Conservation (phyloP, 352 stramenopile genomes). For the Phytopythium chamaehyphon region DNA sequence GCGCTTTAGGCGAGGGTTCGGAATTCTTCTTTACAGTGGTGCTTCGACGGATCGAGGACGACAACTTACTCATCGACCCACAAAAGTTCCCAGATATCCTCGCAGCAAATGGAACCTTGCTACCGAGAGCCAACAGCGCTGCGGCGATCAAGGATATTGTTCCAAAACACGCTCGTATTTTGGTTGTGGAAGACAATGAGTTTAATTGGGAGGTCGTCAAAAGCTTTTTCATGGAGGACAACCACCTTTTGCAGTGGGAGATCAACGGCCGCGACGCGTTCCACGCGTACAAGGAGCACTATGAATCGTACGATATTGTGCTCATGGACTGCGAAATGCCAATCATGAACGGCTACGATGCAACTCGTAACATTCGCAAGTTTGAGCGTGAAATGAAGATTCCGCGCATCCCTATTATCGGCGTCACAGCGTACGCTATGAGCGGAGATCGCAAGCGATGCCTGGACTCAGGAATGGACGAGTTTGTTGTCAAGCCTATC, state of each 20-base stretch:
- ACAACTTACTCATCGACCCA: conserved; percentile 32
- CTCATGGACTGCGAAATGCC: conserved; percentile 88
- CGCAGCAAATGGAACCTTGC: conserved; percentile 7
- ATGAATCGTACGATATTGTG: conserved; percentile 73
- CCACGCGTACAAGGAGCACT: conserved; percentile 68
- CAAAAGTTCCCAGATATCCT: conserved; percentile 43
- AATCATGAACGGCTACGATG: conserved; percentile 82
- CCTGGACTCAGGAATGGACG: conserved; percentile 80
- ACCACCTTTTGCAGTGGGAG: conserved; percentile 81
- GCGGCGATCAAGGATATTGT: conserved; percentile 25
- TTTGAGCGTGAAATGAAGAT: conserved; percentile 70
- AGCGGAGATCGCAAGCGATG: conserved; percentile 81
- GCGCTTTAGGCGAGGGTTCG: conserved; percentile 50
- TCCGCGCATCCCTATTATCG: conserved; percentile 72
- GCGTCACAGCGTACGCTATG: conserved; percentile 84
- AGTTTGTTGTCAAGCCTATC: conserved; percentile 86
- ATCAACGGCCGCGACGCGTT: conserved; percentile 71
- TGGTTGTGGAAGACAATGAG: conserved; percentile 88
- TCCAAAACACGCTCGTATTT: conserved; percentile 66
- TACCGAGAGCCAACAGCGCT: conserved; percentile 12
- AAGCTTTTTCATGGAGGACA: conserved; percentile 78
- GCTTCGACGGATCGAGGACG: conserved; percentile 46
- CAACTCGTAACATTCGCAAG: conserved; percentile 62
- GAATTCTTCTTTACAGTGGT: conserved; percentile 73
- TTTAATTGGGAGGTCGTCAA: conserved; percentile 91